Conservation (phyloP, 2,329 filamentous ascomycete genomes). For the Epicoccum nigrum region DNA sequence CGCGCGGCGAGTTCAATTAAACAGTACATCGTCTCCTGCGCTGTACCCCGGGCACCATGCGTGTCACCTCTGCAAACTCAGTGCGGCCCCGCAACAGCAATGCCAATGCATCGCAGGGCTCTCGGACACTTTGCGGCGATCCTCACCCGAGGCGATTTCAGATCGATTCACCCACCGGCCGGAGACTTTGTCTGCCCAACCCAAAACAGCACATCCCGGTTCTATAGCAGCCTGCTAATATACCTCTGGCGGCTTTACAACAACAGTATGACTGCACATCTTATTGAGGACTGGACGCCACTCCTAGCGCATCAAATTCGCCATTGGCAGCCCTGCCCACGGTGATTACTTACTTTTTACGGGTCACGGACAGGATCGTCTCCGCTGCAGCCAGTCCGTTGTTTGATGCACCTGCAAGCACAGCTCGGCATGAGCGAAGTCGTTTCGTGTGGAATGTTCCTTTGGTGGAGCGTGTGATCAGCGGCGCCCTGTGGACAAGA, state of each 20-base stretch:
- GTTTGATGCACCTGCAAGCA: slow-evolving; percentile 31
- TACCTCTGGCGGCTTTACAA: slow-evolving; percentile 32
- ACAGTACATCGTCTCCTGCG: slow-evolving; percentile 9
- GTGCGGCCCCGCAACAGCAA: slow-evolving; percentile 36
- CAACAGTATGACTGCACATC: slow-evolving; percentile 28
- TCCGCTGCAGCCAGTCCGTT: slow-evolving; percentile 34
- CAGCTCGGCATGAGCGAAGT: slow-evolving; percentile 13
- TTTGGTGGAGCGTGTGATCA: slow-evolving; percentile 4
- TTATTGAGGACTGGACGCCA: slow-evolving; percentile 34
- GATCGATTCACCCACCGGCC: slow-evolving; percentile 32
- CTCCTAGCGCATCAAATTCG: slow-evolving; percentile 28
- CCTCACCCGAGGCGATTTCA: slow-evolving; percentile 32
- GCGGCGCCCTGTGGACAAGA: background rate
- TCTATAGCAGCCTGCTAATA: slow-evolving; percentile 32
- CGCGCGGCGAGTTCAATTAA: slow-evolving; percentile 15
- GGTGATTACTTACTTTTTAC: slow-evolving; percentile 22
- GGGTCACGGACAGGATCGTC: slow-evolving; percentile 25
- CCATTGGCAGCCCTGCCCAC: slow-evolving; percentile 25
- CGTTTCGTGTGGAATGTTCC: slow-evolving; percentile 2
- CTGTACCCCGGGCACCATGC: slow-evolving; percentile 27
- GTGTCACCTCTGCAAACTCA: slow-evolving; percentile 32
- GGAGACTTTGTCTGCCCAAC: slow-evolving; percentile 42
- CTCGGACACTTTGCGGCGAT: slow-evolving; percentile 48
- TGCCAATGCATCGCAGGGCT: slow-evolving; percentile 10
- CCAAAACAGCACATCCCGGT: slow-evolving; percentile 27